phyloP scores from a whole-genome alignment of 2,329 filamentous ascomycete genomes.

The Microascus cirrosus region DNA sequence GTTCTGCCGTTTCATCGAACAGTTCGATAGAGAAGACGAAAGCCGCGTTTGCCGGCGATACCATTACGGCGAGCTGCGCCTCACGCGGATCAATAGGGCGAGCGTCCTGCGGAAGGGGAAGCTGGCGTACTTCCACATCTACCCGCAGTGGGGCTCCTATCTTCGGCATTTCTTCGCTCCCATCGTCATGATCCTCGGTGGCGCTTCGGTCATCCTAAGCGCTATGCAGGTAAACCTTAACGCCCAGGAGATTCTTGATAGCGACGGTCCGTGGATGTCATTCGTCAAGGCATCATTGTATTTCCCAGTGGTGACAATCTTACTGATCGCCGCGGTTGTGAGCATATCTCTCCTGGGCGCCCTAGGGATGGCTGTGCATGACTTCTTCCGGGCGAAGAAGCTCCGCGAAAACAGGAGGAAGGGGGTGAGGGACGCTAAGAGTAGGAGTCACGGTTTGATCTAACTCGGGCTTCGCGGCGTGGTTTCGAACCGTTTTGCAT shows the following conservation, averaged over 20 bases:
- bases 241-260: neutral
- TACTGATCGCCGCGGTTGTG: neutral
- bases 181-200: conserved; percentile 3
- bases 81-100: conserved; percentile 18
- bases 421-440: neutral
- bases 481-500: neutral
- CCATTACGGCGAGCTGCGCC: conserved; percentile 24
- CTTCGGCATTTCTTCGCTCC: conserved; percentile 2
- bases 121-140: conserved; percentile 5
- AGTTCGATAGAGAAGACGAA: conserved; percentile 15
- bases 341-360: neutral
- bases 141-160: conserved; percentile 5
- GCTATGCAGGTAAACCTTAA: conserved; percentile 4
- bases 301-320: conserved; percentile 1
- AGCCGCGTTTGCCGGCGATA: conserved; percentile 17
- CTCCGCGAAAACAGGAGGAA: neutral
- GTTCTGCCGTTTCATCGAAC: conserved; percentile 17
- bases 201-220: neutral
- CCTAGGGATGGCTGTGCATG: neutral
- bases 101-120: neutral
- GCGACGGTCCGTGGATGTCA: neutral
- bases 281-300: conserved; percentile 1
- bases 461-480: neutral
- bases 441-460: conserved; percentile 2
- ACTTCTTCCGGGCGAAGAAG: neutral